These are phyloP conservation scores for Aspergillus sp. DNA, from an alignment of 2,329 filamentous ascomycete species.

Conservation along the genomic window DNA sequence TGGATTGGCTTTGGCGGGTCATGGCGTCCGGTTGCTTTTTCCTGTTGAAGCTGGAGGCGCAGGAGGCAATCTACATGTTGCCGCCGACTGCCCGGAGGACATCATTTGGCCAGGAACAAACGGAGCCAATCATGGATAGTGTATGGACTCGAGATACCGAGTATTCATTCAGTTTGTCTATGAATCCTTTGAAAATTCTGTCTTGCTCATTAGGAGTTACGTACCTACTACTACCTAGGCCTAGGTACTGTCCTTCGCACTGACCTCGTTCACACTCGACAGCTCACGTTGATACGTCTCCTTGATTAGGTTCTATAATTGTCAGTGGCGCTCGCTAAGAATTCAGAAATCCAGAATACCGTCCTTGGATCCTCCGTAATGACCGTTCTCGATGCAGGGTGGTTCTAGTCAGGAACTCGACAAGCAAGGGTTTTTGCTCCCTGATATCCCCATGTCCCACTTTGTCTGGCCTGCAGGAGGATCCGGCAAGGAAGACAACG, in stretches of 20 bases:
- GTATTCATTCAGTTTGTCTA: neutral
- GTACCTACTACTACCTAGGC: neutral
- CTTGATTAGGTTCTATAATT: neutral
- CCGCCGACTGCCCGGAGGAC: slow-evolving; percentile 13
- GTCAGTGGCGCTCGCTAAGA: neutral
- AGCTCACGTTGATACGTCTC: slow-evolving; percentile 30
- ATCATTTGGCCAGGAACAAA: too few species aligned
- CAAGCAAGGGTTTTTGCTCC: slow-evolving; percentile 16
- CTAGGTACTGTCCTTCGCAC: slow-evolving; percentile 7
- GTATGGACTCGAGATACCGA: neutral
- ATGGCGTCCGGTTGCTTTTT: neutral
- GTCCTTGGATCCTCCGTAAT: neutral
- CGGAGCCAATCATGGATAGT: too few species aligned
- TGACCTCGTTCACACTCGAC: slow-evolving; percentile 17
- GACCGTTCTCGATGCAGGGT: slow-evolving; percentile 1
- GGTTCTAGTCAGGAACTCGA: slow-evolving; percentile 12
- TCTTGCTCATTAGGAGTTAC: too few species aligned
- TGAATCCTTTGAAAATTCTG: neutral
- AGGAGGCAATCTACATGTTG: slow-evolving; percentile 21
- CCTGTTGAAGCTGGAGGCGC: neutral
- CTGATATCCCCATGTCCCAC: too few species aligned
- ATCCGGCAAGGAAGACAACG: slow-evolving; percentile 15
- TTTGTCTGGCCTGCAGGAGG: slow-evolving; percentile 13
- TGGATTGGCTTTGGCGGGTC: neutral
- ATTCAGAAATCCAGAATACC: too few species aligned